Conservation (phyloP, 441 rosid genomes). For the Pelargonium citronellum region DNA sequence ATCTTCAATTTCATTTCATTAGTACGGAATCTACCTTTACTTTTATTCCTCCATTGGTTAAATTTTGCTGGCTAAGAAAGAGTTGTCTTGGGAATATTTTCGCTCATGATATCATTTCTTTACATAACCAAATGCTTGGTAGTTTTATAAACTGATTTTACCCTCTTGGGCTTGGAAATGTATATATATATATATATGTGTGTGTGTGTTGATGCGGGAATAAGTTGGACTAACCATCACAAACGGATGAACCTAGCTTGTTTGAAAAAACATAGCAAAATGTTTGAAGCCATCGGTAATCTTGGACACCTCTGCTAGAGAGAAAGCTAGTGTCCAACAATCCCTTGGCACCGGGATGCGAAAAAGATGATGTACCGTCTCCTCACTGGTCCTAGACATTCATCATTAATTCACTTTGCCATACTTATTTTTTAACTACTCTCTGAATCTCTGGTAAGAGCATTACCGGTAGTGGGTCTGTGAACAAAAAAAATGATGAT, state of each 20-base stretch:
- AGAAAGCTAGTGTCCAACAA: background rate
- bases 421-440: background rate
- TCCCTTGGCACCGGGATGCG: background rate
- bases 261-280: background rate
- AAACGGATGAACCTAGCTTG: background rate
- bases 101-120: background rate
- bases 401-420: background rate
- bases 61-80: background rate
- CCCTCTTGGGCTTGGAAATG: background rate
- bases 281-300: background rate
- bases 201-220: background rate
- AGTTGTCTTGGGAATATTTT: background rate
- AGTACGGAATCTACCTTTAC: slow-evolving; percentile 5
- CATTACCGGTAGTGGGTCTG: background rate
- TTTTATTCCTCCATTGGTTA: slow-evolving; percentile 9
- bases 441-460: background rate
- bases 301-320: background rate
- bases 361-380: background rate
- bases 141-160: background rate
- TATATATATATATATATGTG: too few species aligned
- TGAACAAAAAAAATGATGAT: background rate
- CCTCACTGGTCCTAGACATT: background rate
- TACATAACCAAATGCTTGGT: background rate
- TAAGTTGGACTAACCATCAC: background rate
- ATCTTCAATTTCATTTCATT: background rate